These are phyloP conservation scores for Scalesia atractyloides DNA, from an alignment of 129 eudicot species.

Conservation along the genomic window DNA sequence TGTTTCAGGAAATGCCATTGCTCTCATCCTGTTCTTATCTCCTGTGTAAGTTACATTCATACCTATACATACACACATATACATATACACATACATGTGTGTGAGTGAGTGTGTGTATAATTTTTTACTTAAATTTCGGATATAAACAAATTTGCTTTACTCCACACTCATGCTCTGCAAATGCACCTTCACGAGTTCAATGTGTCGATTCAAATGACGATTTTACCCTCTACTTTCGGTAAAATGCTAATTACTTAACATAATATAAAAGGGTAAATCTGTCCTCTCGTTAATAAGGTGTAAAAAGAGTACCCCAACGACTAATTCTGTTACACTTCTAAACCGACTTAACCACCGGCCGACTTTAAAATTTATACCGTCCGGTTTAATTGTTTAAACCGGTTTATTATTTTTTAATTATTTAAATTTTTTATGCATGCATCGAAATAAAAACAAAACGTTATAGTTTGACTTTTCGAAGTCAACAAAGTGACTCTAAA, in stretches of 20 bases:
- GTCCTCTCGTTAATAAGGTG: slow-evolving; percentile 17
- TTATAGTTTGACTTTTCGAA: slow-evolving; percentile 1
- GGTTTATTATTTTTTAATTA: too few relatives aligned
- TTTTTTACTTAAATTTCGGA: neutral
- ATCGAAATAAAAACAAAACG: too few relatives aligned
- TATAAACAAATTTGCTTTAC: neutral
- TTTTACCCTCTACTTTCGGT: slow-evolving; percentile 14
- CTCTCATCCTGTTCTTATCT: slow-evolving; percentile 44
- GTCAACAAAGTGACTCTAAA: neutral
- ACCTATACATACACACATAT: neutral
- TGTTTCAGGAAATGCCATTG: slow-evolving; percentile 42
- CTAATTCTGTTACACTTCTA: neutral
- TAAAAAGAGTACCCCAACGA: slow-evolving; percentile 25
- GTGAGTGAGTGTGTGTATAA: too few relatives aligned
- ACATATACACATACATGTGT: neutral
- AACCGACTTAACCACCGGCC: too few relatives aligned
- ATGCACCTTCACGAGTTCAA: slow-evolving; percentile 35
- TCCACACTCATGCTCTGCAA: slow-evolving; percentile 27
- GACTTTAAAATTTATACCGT: too few relatives aligned
- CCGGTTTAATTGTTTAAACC: too few relatives aligned
- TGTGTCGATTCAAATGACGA: slow-evolving; percentile 18
- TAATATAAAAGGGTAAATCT: slow-evolving; percentile 4
- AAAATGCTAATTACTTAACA: too few relatives aligned
- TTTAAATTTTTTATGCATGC: too few relatives aligned
- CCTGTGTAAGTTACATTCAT: slow-evolving; percentile 38